Percentiles rank a stretch among this genome's conserved stretches.
These are phyloP conservation scores for Amanita fuliginea DNA, from an alignment of 768 basidiomycete genomes.

Conservation along the genomic window DNA sequence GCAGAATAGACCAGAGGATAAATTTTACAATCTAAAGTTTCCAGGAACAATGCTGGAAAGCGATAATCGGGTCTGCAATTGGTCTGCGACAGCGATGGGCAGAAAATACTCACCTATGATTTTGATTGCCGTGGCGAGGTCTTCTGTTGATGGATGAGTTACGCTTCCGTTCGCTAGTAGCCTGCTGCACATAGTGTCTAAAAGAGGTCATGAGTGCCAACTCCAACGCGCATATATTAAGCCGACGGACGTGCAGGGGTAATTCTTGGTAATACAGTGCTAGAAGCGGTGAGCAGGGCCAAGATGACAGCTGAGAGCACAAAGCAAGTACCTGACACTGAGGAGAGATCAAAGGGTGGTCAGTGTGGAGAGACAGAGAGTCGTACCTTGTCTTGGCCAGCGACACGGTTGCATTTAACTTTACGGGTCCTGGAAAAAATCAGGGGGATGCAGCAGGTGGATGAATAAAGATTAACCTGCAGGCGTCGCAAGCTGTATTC, in stretches of 20 bases:
- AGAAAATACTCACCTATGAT: slow-evolving; percentile 20
- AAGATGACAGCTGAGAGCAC: slow-evolving; percentile 2
- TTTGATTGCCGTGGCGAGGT: slow-evolving; percentile 50
- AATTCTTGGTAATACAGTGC: slow-evolving; percentile 83
- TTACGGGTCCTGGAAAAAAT: slow-evolving; percentile 56
- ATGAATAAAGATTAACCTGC: slow-evolving; percentile 41
- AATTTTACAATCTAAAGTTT: slow-evolving; percentile 20
- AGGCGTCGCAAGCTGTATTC: slow-evolving; percentile 90
- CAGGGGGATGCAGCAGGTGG: slow-evolving; percentile 4
- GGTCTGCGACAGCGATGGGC: neutral
- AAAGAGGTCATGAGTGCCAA: slow-evolving; percentile 6
- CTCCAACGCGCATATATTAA: slow-evolving; percentile 5
- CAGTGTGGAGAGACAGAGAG: slow-evolving; percentile 10
- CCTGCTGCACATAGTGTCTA: slow-evolving; percentile 76
- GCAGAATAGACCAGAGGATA: slow-evolving; percentile 8
- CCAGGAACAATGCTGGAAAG: slow-evolving; percentile 7
- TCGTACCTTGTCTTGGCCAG: slow-evolving; percentile 72
- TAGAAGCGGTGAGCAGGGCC: slow-evolving; percentile 19
- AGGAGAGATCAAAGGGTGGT: neutral
- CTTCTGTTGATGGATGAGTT: slow-evolving; percentile 42
- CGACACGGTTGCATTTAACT: slow-evolving; percentile 79
- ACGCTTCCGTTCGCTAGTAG: slow-evolving; percentile 78
- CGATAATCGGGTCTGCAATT: neutral
- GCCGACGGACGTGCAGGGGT: slow-evolving; percentile 77
- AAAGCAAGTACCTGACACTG: slow-evolving; percentile 53